These are phyloP conservation scores for Penicillium lividum DNA, from an alignment of 495 filamentous ascomycete genomes.

Conservation along the genomic window DNA sequence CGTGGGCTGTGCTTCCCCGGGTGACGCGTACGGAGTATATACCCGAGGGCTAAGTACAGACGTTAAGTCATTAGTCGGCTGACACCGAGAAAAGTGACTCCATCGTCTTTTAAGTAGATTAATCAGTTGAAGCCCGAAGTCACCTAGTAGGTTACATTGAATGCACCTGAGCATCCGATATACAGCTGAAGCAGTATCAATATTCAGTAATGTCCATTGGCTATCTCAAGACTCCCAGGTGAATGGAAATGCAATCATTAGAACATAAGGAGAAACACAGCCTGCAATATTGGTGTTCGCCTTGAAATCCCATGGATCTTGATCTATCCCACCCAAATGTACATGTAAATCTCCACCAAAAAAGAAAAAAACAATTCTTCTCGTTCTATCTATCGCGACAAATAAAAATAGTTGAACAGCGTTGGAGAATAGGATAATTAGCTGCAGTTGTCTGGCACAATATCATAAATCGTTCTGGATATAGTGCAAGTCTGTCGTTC, in stretches of 20 bases:
- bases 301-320: constrained; percentile 18
- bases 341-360: constrained; percentile 19
- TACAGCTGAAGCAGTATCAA: not conserved
- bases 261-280: constrained; percentile 17
- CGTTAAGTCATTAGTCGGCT: not conserved
- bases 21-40: not conserved
- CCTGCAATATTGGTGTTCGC: constrained; percentile 20
- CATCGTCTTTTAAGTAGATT: not conserved
- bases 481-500: constrained; percentile 5
- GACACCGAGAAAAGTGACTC: not conserved
- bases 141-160: not conserved
- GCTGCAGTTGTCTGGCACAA: constrained; percentile 10
- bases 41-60: not conserved
- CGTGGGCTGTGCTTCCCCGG: not conserved
- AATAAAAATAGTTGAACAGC: constrained; percentile 14
- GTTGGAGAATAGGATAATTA: constrained; percentile 5
- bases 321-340: constrained; percentile 26
- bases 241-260: constrained; percentile 25
- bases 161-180: not conserved
- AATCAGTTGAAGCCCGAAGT: not conserved
- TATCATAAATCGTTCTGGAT: constrained; percentile 6
- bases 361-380: constrained; percentile 10
- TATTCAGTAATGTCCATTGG: constrained; percentile 18
- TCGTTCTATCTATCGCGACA: constrained; percentile 18
- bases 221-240: constrained; percentile 24